Conservation (phyloP, 345 rosid genomes). For the Diplotaxis tenuifolia region DNA sequence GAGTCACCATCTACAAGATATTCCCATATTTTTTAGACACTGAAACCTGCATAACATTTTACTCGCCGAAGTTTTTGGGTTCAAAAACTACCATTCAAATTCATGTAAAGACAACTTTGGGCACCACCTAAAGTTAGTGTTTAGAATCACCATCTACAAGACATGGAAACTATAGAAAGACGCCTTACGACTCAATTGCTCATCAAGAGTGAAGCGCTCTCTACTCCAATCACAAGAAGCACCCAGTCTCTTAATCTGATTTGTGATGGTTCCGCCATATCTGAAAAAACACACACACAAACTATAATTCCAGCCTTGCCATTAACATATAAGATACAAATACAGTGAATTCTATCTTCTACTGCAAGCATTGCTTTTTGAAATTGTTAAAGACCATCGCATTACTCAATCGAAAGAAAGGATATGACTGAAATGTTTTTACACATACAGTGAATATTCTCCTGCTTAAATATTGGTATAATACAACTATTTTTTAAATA, state of each 20-base stretch:
- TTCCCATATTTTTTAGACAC: too few relatives aligned
- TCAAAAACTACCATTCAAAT: constrained; percentile 1
- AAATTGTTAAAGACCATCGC: constrained; percentile 9
- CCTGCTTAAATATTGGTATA: too few relatives aligned
- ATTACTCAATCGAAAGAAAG: neutral
- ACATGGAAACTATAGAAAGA: constrained; percentile 44
- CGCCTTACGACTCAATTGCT: constrained; percentile 95
- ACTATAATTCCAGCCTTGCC: constrained; percentile 23
- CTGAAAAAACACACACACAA: constrained; percentile 43
- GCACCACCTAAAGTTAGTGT: neutral
- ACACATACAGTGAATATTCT: too few relatives aligned
- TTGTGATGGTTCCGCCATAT: constrained; percentile 89
- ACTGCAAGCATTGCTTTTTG: constrained; percentile 1
- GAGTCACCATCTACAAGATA: too few relatives aligned
- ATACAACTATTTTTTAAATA: neutral
- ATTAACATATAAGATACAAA: constrained; percentile 15
- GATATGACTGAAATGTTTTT: too few relatives aligned
- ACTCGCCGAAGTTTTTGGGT: neutral
- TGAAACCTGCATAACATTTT: neutral
- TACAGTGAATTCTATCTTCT: neutral
- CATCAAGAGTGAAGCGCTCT: constrained; percentile 94
- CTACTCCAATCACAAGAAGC: constrained; percentile 99
- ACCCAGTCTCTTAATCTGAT: constrained; percentile 95
- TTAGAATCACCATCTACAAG: constrained; percentile 9
- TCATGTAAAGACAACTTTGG: neutral